A percentile compares a stretch with the other conserved stretches of the same genome.
phyloP scores from a whole-genome alignment of 768 basidiomycete species.

The Kwoniella mangroviensis region DNA sequence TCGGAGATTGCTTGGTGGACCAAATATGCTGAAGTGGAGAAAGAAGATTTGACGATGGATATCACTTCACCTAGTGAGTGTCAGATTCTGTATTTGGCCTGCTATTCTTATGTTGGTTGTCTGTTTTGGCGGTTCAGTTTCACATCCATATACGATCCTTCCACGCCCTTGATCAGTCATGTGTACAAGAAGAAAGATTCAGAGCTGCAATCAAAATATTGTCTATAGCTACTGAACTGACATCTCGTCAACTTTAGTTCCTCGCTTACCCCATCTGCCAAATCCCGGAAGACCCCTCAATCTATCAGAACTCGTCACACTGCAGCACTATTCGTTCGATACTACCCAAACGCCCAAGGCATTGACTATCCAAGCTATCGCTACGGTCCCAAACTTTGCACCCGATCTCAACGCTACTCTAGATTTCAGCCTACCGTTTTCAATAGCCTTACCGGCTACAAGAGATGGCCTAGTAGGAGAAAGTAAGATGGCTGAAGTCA shows the following conservation, averaged over 20 bases:
- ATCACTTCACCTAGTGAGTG: slow-evolving; percentile 52
- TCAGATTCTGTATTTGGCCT: background rate
- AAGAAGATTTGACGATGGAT: slow-evolving; percentile 40
- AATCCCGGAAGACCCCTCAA: slow-evolving; percentile 44
- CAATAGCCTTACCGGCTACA: slow-evolving; percentile 38
- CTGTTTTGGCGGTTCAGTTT: slow-evolving; percentile 23
- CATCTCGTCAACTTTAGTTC: slow-evolving; percentile 27
- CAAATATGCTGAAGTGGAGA: slow-evolving; percentile 34
- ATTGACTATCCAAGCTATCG: slow-evolving; percentile 37
- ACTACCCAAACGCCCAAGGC: slow-evolving; percentile 24
- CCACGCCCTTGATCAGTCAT: background rate
- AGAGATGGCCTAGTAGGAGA: slow-evolving; percentile 9
- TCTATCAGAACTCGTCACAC: slow-evolving; percentile 45
- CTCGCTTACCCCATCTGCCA: slow-evolving; percentile 45
- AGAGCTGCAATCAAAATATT: background rate
- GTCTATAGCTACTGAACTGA: background rate
- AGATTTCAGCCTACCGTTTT: slow-evolving; percentile 50
- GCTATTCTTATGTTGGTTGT: slow-evolving; percentile 7
- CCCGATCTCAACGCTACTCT: slow-evolving; percentile 35
- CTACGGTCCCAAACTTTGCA: slow-evolving; percentile 46
- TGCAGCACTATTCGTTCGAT: slow-evolving; percentile 44
- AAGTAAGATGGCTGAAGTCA: slow-evolving; percentile 51
- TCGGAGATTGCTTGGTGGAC: slow-evolving; percentile 40
- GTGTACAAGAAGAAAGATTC: background rate
- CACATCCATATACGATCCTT: slow-evolving; percentile 25